These are phyloP conservation scores for Lithohypha guttulata DNA, from an alignment of 2,329 filamentous ascomycete genomes.

Conservation along the genomic window DNA sequence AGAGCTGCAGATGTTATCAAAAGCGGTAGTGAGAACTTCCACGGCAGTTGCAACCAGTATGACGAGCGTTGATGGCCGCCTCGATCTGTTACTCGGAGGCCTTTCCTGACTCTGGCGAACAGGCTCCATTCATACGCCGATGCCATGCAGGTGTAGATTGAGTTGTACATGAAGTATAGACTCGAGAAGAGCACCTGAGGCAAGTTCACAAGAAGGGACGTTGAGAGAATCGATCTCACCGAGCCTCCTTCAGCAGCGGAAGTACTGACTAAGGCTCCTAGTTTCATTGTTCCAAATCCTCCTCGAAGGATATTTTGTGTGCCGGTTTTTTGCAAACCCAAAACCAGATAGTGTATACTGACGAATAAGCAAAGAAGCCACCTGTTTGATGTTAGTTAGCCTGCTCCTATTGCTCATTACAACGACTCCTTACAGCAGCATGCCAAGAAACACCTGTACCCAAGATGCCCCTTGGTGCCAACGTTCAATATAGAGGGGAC, in stretches of 20 bases:
- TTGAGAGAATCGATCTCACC: background rate
- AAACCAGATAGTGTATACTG: background rate
- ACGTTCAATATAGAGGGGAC: background rate
- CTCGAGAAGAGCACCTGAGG: constrained; percentile 26
- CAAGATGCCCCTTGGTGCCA: background rate
- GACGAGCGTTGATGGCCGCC: constrained; percentile 32
- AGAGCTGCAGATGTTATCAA: constrained; percentile 26
- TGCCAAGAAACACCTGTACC: background rate
- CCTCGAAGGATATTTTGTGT: background rate
- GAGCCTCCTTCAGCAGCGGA: background rate
- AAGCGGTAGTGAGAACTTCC: constrained; percentile 33
- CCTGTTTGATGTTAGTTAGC: background rate
- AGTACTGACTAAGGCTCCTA: background rate
- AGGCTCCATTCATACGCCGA: constrained; percentile 37
- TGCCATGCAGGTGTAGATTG: constrained; percentile 34
- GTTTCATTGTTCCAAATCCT: background rate
- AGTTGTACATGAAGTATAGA: constrained; percentile 27
- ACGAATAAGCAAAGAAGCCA: background rate
- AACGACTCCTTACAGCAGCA: background rate
- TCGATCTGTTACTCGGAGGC: constrained; percentile 35
- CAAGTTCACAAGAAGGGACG: constrained; percentile 24
- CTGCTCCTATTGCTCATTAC: too few species aligned
- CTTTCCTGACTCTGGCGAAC: constrained; percentile 28
- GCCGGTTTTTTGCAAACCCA: background rate
- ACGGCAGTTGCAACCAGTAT: constrained; percentile 36